A percentile compares a stretch with the other conserved stretches of the same genome.
Evolutionary conservation across 2,329 filamentous ascomycete species (phyloP).

Genomic region (Chalaropsis ovoidea): DNA sequence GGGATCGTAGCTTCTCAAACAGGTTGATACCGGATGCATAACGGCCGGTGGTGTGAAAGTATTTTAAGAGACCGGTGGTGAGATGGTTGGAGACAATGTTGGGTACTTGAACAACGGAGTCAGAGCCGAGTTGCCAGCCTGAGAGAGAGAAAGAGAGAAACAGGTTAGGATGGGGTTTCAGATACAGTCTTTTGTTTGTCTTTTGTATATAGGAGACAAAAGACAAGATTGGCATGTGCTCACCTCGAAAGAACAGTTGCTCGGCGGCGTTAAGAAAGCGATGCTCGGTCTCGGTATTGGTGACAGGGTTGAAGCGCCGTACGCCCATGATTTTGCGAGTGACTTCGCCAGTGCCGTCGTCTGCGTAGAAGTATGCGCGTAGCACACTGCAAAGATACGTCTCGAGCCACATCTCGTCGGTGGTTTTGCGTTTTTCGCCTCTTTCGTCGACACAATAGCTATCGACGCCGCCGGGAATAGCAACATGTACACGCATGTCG

Average conservation of each 20-base stretch:
- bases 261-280: slow-evolving; percentile 91
- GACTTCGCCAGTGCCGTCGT: slow-evolving; percentile 85
- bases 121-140: slow-evolving; percentile 93
- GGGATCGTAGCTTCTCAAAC: slow-evolving; percentile 85
- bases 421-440: slow-evolving; percentile 85
- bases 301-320: slow-evolving; percentile 91
- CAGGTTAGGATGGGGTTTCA: slow-evolving; percentile 25
- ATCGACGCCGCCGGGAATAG: slow-evolving; percentile 91
- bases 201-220: too few relatives aligned
- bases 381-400: slow-evolving; percentile 94
- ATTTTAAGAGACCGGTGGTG: slow-evolving; percentile 83
- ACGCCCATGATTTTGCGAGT: slow-evolving; percentile 98
- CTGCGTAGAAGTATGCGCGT: slow-evolving; percentile 90
- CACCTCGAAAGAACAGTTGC: slow-evolving; percentile 86
- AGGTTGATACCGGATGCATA: slow-evolving; percentile 94
- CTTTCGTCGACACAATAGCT: slow-evolving; percentile 96
- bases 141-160: not conserved
- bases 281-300: slow-evolving; percentile 95
- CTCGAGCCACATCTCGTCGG: slow-evolving; percentile 91
- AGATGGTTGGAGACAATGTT: slow-evolving; percentile 95
- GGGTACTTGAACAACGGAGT: slow-evolving; percentile 93
- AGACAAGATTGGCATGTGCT: slow-evolving; percentile 22
- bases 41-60: slow-evolving; percentile 89
- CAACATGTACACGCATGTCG: slow-evolving; percentile 97
- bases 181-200: not conserved